phyloP scores from a whole-genome alignment of 2,329 filamentous ascomycete species.

The Colletotrichum theobromicola region DNA sequence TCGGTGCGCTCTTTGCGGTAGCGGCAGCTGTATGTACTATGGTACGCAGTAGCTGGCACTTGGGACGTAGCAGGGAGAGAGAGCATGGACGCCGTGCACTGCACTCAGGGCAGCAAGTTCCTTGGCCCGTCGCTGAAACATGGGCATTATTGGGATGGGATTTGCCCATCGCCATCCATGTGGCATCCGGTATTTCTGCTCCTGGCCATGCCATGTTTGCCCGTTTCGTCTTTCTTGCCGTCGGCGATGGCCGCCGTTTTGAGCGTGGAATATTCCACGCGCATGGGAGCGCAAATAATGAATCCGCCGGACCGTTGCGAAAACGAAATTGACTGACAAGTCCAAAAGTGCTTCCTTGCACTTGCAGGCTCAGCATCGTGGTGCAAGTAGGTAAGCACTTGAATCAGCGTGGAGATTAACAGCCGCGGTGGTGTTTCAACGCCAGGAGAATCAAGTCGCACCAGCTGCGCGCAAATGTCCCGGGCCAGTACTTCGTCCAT shows the following conservation, averaged over 20 bases:
- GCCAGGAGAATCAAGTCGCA: not conserved
- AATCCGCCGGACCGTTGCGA: not conserved
- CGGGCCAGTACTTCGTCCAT: not conserved
- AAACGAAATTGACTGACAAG: not conserved
- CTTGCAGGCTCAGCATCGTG: not conserved
- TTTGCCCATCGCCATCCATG: not conserved
- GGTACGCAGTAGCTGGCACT: not conserved
- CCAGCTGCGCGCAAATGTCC: not conserved
- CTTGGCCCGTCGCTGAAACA: not conserved
- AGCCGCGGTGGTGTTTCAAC: conserved; percentile 3
- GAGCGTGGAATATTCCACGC: not conserved
- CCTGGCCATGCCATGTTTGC: not conserved
- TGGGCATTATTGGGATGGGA: conserved; percentile 1
- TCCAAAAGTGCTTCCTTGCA: not conserved
- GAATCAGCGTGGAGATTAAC: not conserved
- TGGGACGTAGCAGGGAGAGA: not conserved
- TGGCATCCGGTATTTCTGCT: not conserved
- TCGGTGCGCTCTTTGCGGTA: not conserved
- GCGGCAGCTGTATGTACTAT: too few relatives aligned
- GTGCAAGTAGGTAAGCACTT: conserved; percentile 3
- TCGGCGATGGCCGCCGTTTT: not conserved
- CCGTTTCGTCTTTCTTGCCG: not conserved
- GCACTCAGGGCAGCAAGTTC: not conserved
- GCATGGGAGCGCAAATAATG: not conserved
- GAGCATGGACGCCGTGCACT: not conserved